These are phyloP conservation scores for Dipteronia dyeriana DNA, from an alignment of 345 rosid genomes.

Conservation along the genomic window DNA sequence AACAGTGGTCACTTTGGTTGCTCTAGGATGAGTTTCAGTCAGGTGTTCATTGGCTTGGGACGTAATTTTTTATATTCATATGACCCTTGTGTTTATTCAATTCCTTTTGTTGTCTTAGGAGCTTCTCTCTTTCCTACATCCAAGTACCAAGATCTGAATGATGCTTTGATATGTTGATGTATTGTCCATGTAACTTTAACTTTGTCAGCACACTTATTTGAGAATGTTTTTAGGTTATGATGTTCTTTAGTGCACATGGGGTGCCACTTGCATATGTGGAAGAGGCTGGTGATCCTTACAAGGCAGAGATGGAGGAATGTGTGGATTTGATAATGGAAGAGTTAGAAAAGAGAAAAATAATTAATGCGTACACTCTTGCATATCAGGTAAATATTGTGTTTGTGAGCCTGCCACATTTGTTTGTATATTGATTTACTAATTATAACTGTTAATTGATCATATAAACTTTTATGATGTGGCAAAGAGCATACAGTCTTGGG, in stretches of 20 bases:
- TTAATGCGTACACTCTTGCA: conserved; percentile 82
- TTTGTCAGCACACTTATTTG: conserved; percentile 17
- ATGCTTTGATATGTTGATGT: neutral
- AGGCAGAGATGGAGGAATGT: conserved; percentile 99
- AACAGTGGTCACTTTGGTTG: neutral
- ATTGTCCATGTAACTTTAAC: neutral
- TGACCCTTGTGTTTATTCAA: neutral
- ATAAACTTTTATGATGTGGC: neutral
- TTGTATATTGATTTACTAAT: conserved; percentile 17
- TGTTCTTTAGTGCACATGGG: conserved; percentile 99
- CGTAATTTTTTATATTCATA: neutral
- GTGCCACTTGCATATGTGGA: conserved; percentile 99
- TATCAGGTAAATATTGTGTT: conserved; percentile 66
- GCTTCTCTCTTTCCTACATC: neutral
- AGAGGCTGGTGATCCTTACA: conserved; percentile 99
- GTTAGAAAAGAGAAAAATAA: conserved; percentile 77
- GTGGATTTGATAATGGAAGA: conserved; percentile 96
- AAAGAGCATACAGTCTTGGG: conserved; percentile 3
- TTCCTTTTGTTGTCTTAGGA: conserved; percentile 7
- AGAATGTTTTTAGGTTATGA: conserved; percentile 66
- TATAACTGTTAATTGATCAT: neutral
- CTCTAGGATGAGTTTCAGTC: neutral
- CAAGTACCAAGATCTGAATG: neutral
- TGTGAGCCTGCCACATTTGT: neutral
- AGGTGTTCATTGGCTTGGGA: neutral